Evolutionary conservation across 148 eudicot genomes (phyloP).

Genomic region (Fallopia convolvulus): DNA sequence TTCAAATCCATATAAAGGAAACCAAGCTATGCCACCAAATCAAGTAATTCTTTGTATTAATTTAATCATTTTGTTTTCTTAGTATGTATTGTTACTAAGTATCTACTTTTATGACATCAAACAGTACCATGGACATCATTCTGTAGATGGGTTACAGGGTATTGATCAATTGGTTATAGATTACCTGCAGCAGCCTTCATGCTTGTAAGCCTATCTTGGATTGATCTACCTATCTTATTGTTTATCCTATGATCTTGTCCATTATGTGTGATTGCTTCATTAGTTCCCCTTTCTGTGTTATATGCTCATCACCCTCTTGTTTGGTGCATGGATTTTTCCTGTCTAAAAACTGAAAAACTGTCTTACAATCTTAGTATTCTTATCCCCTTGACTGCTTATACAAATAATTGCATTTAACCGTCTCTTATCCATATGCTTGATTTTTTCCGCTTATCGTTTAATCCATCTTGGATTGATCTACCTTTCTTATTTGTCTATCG

Average conservation of each 20-base stretch:
- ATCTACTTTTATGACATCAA: neutral
- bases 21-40: constrained; percentile 59
- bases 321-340: neutral
- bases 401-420: neutral
- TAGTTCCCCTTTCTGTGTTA: neutral
- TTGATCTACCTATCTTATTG: neutral
- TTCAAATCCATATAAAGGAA: constrained; percentile 41
- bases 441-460: constrained; percentile 5
- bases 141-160: constrained; percentile 37
- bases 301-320: neutral
- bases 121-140: constrained; percentile 36
- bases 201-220: constrained; percentile 36
- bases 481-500: neutral
- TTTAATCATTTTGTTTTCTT: neutral
- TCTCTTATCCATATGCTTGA: neutral
- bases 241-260: neutral
- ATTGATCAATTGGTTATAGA: constrained; percentile 53
- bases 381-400: neutral
- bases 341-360: neutral
- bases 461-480: constrained; percentile 13
- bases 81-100: neutral
- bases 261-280: neutral
- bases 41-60: constrained; percentile 12
- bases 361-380: neutral
- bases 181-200: constrained; percentile 47